A percentile compares a stretch with the other conserved stretches of the same genome.
phyloP scores from a whole-genome alignment of 108 stramenopile species.

The Nannochloropsis gaditana region DNA sequence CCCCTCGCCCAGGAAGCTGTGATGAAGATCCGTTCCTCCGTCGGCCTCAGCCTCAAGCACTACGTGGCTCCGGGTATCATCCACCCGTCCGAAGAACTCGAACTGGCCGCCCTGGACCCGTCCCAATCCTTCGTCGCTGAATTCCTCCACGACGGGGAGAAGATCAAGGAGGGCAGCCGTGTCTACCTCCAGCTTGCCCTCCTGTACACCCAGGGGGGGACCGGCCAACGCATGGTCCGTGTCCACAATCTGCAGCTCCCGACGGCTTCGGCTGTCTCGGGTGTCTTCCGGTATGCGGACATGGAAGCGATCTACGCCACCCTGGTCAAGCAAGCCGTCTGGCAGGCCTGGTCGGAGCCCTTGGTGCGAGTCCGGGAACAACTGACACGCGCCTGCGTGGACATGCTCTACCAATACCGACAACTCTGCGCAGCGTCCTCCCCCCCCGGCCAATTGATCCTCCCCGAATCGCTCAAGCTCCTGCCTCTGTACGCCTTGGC shows the following conservation, averaged over 20 bases:
- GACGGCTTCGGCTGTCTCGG: background rate
- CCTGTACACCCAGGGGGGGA: background rate
- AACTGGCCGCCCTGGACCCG: constrained; percentile 13
- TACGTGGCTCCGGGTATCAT: background rate
- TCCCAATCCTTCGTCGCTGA: background rate
- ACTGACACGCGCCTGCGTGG: constrained; percentile 29
- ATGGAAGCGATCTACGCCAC: background rate
- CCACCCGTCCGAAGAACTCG: background rate
- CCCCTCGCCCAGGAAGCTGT: background rate
- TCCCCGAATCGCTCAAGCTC: constrained; percentile 76
- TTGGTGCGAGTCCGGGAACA: background rate
- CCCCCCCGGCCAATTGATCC: constrained; percentile 67
- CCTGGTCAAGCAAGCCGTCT: background rate
- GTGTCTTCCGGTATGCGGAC: background rate
- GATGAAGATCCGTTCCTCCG: background rate
- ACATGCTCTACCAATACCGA: constrained; percentile 69
- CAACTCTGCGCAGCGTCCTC: constrained; percentile 60
- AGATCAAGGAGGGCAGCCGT: background rate
- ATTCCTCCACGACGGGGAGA: background rate
- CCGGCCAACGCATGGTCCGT: constrained; percentile 13
- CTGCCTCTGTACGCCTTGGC: constrained; percentile 74
- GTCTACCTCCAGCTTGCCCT: background rate
- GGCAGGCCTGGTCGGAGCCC: background rate
- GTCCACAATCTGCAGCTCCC: constrained; percentile 5
- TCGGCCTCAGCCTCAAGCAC: background rate